These are phyloP conservation scores for Phellinidium pouzarii DNA, from an alignment of 1,284 basidiomycete genomes.

Conservation along the genomic window DNA sequence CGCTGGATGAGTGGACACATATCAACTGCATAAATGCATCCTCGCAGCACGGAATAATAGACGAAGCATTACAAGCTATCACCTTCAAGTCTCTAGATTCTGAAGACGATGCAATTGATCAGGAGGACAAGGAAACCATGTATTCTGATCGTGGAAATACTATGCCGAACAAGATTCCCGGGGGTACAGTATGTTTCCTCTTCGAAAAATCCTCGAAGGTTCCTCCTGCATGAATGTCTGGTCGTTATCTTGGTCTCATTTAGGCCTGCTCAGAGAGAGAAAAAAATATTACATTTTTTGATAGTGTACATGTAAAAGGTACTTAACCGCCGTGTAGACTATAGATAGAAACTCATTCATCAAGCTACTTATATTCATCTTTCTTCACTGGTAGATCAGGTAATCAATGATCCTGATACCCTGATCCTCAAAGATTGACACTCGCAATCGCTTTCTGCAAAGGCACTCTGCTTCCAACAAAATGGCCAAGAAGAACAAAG, in stretches of 20 bases:
- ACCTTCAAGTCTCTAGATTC: neutral
- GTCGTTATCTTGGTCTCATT: no score
- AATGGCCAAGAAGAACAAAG: constrained; percentile 30
- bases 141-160: neutral
- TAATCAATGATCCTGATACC: no score
- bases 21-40: constrained; percentile 58
- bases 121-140: neutral
- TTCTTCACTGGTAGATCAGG: no score
- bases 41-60: constrained; percentile 46
- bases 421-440: no score
- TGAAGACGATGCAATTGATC: neutral
- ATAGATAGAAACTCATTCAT: no score
- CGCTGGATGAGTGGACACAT: constrained; percentile 86
- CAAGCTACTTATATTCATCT: no score
- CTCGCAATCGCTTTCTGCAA: neutral
- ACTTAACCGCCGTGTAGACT: no score
- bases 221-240: neutral
- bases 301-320: no score
- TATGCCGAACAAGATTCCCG: constrained; percentile 40
- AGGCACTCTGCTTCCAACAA: neutral
- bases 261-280: no score
- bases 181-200: constrained; percentile 63
- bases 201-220: constrained; percentile 50
- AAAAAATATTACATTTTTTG: no score
- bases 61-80: constrained; percentile 26